Evolutionary conservation across 2,329 filamentous ascomycete genomes (phyloP).

Genomic region (Aspergillus sp.): DNA sequence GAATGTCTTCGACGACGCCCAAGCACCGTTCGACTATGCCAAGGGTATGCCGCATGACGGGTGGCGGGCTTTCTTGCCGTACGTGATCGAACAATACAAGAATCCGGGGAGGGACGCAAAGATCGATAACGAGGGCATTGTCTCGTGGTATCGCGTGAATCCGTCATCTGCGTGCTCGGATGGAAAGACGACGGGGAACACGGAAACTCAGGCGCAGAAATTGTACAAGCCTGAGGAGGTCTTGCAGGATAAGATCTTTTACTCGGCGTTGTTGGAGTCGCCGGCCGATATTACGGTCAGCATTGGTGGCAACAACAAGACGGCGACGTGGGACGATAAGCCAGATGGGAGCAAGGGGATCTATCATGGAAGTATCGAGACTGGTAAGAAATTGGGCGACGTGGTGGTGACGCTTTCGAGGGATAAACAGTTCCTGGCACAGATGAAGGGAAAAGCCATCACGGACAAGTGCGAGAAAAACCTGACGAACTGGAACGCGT

Average conservation of each 20-base stretch:
- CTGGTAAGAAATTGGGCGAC: slow-evolving; percentile 22
- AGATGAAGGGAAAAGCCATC: slow-evolving; percentile 26
- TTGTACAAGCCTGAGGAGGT: slow-evolving; percentile 18
- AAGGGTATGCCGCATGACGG: slow-evolving; percentile 30
- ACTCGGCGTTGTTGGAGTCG: slow-evolving; percentile 35
- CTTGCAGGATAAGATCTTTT: slow-evolving; percentile 26
- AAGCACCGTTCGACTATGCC: slow-evolving; percentile 43
- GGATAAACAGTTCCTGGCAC: slow-evolving; percentile 18
- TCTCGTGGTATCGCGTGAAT: slow-evolving; percentile 29
- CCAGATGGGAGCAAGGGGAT: slow-evolving; percentile 31
- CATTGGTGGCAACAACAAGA: slow-evolving; percentile 28
- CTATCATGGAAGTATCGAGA: slow-evolving; percentile 33
- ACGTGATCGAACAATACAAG: slow-evolving; percentile 38
- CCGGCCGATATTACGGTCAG: slow-evolving; percentile 29
- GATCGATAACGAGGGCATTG: slow-evolving; percentile 25
- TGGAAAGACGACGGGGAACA: slow-evolving; percentile 30
- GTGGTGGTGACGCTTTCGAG: slow-evolving; percentile 29
- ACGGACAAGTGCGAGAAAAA: slow-evolving; percentile 20
- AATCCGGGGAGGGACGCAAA: slow-evolving; percentile 19
- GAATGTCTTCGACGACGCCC: slow-evolving; percentile 27
- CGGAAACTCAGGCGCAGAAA: slow-evolving; percentile 25
- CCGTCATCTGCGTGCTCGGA: slow-evolving; percentile 19
- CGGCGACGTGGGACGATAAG: slow-evolving; percentile 24
- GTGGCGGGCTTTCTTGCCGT: slow-evolving; percentile 35
- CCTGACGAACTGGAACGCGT: slow-evolving; percentile 39